Conservation (phyloP, 2,329 filamentous ascomycete genomes). For the Monilinia fructigena region DNA sequence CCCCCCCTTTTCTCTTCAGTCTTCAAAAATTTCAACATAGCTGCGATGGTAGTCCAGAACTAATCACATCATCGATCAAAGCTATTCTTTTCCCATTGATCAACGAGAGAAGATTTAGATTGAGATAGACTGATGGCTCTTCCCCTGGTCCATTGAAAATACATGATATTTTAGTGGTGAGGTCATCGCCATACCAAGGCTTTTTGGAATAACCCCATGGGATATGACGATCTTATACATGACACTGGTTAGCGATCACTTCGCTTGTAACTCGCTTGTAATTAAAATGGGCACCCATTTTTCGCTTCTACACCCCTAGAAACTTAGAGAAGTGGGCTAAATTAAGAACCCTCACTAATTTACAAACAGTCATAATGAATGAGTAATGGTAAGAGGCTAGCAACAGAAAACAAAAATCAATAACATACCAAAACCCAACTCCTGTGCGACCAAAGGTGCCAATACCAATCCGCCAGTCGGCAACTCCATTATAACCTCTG, state of each 20-base stretch:
- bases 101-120: slow-evolving; percentile 13
- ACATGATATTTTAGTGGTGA: slow-evolving; percentile 3
- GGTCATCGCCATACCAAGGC: slow-evolving; percentile 6
- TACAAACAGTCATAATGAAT: neutral
- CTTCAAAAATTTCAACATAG: slow-evolving; percentile 7
- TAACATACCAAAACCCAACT: slow-evolving; percentile 9
- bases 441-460: slow-evolving; percentile 12
- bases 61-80: slow-evolving; percentile 18
- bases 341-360: neutral
- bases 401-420: neutral
- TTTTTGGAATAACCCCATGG: slow-evolving; percentile 7
- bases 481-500: slow-evolving; percentile 5
- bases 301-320: no score
- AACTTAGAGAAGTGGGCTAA: no score
- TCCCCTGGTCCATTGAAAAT: neutral
- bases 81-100: slow-evolving; percentile 6
- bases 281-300: no score
- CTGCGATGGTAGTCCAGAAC: neutral
- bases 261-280: neutral
- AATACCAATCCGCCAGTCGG: slow-evolving; percentile 12
- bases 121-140: neutral
- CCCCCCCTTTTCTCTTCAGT: neutral
- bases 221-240: neutral
- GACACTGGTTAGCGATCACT: neutral
- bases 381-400: neutral